Evolutionary conservation across 2,329 filamentous ascomycete species (phyloP), one percentile per base, ranked within the genome.

Genomic region (Chrysosphaeria jannelii): DNA sequence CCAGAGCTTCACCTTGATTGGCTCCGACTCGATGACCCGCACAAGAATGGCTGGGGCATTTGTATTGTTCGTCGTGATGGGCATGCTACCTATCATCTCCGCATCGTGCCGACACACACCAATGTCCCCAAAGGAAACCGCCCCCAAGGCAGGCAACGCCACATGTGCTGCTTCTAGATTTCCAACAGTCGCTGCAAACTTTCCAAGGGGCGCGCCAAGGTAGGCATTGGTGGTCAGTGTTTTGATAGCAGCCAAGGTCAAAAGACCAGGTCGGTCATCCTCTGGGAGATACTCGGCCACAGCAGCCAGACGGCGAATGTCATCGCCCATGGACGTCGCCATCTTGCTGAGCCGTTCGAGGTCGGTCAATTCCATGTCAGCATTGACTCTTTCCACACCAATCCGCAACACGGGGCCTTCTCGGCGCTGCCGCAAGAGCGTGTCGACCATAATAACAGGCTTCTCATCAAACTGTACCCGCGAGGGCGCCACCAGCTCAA

Each of bases 211-310:
- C 3, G 64, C 57, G 20, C 66, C 68, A 23, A 81, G 40, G 20
- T 70, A 57, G 7, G 74, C 43, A 13, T 52, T 48, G 6, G 58
- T 43, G 14, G 67, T 53, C 5, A 75, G 34, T 10, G 63, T 59
- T 24, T 63, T 58, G 25, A 91, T 41, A 14, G 62, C 50, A 1
- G 57, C 51, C 18, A 97, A 49, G 0, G 68, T 78, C 18, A 97
- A 50, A 11, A 93, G 50, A 0, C 85, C 85, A 3, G 85, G 85
- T 2, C 79, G 61, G 35, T 97, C 81, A 41, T 97, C 85, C 34
- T 97, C 81, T 0, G 85, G 81, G 3, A 97, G 53, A 39, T 93
- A 93, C 39, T 91, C 93, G 5, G 81, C 61, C 13, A 97, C 76
- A 1, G 66, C 79, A 1, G 78, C 74, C 5, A 97, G 50, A 32